Base-by-base conservation (phyloP, 2,329 filamentous ascomycete species). In the Huntiella omanensis region DNA sequence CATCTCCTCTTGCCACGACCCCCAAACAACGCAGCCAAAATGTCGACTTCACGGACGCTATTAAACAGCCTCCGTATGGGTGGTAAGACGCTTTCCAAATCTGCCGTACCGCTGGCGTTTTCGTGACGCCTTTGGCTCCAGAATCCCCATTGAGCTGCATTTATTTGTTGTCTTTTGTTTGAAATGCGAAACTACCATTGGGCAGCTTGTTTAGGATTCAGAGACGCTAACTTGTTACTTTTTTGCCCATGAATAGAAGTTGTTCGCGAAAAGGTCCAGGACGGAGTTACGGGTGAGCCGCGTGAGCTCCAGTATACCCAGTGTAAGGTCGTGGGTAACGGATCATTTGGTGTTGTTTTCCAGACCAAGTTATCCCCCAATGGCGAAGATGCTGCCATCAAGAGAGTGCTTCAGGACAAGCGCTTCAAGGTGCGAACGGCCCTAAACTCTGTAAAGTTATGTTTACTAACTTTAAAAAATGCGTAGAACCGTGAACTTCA, bases 241-340 rank as follows among this genome's bases (percentile, higher is more conserved):
- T 38, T 12, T 38, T 17, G 35, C 35, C 22, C 47, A 47, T 53
- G 40, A 55, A 42, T 59, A 96, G 91, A 98, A 73, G 83, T 96
- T 54, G 85, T 98, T 62, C 86, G 86, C 62, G 91, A 98, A 68
- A 96, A 94, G 69, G 91, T 98, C 55, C 91, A 98, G 64, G 91
- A 98, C 71, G 91, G 91, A 61, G 70, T 94, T 54, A 98, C 91
- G 11, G 91, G 91, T 57, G 91, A 98, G 64, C 93, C 86, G 57
- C 81, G 84, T 63, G 91, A 98, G 58, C 77, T 98, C 66, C 85
- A 93, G 62, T 98, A 98, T 65, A 96, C 91, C 48, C 91, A 96
- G 62, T 96, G 88, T 71, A 98, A 98, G 69, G 96, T 98, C 58
- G 91, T 98, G 42, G 91, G 91, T 62, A 98, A 98, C 67, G 91